phyloP scores from a whole-genome alignment of 202 grass and related monocot species.

The Musa balbisiana region DNA sequence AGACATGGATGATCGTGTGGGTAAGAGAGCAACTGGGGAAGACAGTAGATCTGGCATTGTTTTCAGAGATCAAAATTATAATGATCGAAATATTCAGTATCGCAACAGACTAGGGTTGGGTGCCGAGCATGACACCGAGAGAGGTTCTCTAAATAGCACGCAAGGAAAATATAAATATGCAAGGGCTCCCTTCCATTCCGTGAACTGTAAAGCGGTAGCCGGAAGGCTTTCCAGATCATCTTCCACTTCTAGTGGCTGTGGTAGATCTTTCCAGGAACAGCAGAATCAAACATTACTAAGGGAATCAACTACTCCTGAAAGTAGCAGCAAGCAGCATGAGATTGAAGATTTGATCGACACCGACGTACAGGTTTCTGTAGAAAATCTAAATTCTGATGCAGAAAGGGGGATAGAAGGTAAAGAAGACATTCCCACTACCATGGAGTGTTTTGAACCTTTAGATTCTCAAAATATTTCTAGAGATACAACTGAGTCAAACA shows the following conservation, averaged over 20 bases:
- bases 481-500: conserved; percentile 17
- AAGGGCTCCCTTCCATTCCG: conserved; percentile 19
- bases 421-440: conserved; percentile 23
- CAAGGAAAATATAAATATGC: conserved; percentile 39
- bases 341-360: conserved; percentile 25
- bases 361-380: conserved; percentile 19
- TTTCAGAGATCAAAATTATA: conserved; percentile 42
- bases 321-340: conserved; percentile 40
- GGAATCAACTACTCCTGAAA: conserved; percentile 40
- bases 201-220: conserved; percentile 27
- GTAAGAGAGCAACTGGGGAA: conserved; percentile 32
- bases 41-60: conserved; percentile 31
- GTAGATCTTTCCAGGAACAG: conserved; percentile 37
- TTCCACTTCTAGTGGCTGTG: conserved; percentile 7
- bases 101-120: conserved; percentile 28
- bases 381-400: conserved; percentile 20
- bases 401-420: conserved; percentile 18
- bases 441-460: conserved; percentile 22
- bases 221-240: conserved; percentile 48
- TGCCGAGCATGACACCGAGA: conserved; percentile 31
- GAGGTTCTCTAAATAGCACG: conserved; percentile 34
- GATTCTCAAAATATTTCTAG: conserved; percentile 28
- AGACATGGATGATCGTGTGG: conserved; percentile 44
- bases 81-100: conserved; percentile 29
- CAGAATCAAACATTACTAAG: conserved; percentile 35